Evolutionary conservation across 768 basidiomycete genomes (phyloP), one percentile per base, ranked within the genome.

Genomic region (Lyophyllum atratum): DNA sequence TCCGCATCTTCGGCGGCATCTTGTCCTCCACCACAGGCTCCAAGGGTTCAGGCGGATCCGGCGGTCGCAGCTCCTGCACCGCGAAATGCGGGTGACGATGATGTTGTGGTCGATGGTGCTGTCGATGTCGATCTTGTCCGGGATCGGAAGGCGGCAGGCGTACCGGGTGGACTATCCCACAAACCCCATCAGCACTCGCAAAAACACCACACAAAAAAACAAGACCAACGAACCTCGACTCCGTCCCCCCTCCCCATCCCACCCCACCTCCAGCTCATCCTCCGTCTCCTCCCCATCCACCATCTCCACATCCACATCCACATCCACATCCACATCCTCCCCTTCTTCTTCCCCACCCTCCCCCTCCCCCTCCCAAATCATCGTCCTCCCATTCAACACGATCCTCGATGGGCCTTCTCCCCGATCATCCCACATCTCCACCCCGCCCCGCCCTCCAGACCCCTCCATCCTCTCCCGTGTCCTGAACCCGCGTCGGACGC

Each of bases 1-100:
- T 89, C 37, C 87, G 75, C 81, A 89, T 81, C 69, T 84, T 85
- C 3, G 86, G 86, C 5, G 86, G 87, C 62, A 88, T 75, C 47
- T 70, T 71, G 10, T 77, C 76, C 53, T 78, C 75, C 33, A 26
- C 55, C 60, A 34, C 50, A 52, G 15, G 17, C 9, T 48, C 64
- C 42, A 31, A 11, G 6, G 11, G 6, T 5, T 60, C 49, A 34
- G 47, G 31, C 4, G 55, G 49, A 25, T 60, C 55, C 5, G 59
- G 55, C 0, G 52, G 59, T 7, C 59, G 46, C 8, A 43, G 55
- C n/a, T 52, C 54, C 4, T 42, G 17, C 7, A n/a, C 14, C n/a
- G n/a, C 11, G 1, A 28, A 34, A 15, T 19, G 33, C 21, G 4
- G 24, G 25, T 47, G 19, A 31, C 29, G 34, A 14, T 47, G 45